A percentile compares a stretch with the other conserved stretches of the same genome.
Conservation (phyloP, 331 rosid genomes). For the Cydonia oblonga region DNA sequence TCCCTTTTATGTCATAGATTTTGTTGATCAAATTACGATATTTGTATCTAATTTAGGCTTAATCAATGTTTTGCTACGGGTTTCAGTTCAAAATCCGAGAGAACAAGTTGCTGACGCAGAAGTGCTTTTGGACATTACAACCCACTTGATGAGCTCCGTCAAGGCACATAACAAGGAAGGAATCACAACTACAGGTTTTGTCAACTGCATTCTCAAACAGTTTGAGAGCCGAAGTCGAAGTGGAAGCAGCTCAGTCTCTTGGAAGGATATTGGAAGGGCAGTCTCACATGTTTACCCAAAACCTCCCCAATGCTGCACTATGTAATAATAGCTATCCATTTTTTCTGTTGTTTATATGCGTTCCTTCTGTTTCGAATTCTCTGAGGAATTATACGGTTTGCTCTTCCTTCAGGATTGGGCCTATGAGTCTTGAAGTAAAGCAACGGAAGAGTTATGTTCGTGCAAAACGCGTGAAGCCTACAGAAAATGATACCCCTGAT, state of each 20-base stretch:
- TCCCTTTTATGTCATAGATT: background rate
- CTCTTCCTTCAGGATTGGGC: conserved; percentile 53
- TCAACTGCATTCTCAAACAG: conserved; percentile 34
- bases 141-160: conserved; percentile 42
- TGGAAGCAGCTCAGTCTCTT: conserved; percentile 22
- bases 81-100: conserved; percentile 68
- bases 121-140: conserved; percentile 61
- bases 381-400: background rate
- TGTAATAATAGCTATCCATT: conserved; percentile 19
- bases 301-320: conserved; percentile 50
- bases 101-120: conserved; percentile 94
- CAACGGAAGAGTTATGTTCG: conserved; percentile 28
- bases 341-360: background rate
- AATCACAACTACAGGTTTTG: conserved; percentile 55
- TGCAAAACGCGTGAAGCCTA: conserved; percentile 27
- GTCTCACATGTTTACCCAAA: conserved; percentile 50
- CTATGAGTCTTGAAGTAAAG: conserved; percentile 66
- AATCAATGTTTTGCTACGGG: background rate
- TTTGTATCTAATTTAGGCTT: background rate
- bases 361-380: background rate
- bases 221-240: conserved; percentile 16
- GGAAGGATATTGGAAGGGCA: conserved; percentile 23
- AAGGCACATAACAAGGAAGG: conserved; percentile 52
- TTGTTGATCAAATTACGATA: background rate
- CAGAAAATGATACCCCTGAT: conserved; percentile 45